Base-by-base conservation (phyloP, 139 green algal genomes). In the Astrephomene gubernaculifera region DNA sequence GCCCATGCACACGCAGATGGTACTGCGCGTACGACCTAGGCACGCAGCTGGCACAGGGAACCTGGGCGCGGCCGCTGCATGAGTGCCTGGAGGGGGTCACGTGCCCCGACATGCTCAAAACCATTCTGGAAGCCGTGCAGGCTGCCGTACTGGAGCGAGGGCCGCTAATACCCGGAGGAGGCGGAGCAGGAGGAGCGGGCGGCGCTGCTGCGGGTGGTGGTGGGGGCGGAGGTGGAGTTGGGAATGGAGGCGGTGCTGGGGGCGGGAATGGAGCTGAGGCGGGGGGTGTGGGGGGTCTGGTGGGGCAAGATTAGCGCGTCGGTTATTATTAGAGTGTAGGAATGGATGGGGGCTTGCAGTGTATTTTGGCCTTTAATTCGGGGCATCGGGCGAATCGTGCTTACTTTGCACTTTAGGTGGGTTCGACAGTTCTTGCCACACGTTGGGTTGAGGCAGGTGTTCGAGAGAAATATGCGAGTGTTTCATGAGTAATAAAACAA, bases 21-120 rank as follows among this genome's bases (percentile, higher is more conserved):
- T 83, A 83, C 61, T 83, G 76, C 60, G 76, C 76, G 14, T 83
- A 83, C 57, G 76, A 83, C 43, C 41, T 83, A 29, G 76, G 76
- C 27, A 73, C 41, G 35, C 76, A 83, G 76, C 76, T 83, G n/a
- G 76, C 76, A 29, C 49, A 41, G 41, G 76, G 76, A n/a, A 19
- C 74, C 74, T 82, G 74, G 54, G 4, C 5, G 22, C 36, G 74
- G 27, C 74, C 74, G 38, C 25, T 71, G 39, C 54, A 54, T 38
- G 76, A 83, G 60, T 49, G 39, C 39, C 76, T 83, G 60, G 76
- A 83, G 39, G 76, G 60, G 27, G 76, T 83, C 27, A 61, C 39
- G 10, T 83, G 76, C 41, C 76, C 76, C 29, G 76, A 73, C 35
- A 68, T 83, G 76, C 76, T 83, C n/a, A 83, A 83, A 41, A 83